Conservation (phyloP, 2,329 filamentous ascomycete species). For the Septoria linicola region DNA sequence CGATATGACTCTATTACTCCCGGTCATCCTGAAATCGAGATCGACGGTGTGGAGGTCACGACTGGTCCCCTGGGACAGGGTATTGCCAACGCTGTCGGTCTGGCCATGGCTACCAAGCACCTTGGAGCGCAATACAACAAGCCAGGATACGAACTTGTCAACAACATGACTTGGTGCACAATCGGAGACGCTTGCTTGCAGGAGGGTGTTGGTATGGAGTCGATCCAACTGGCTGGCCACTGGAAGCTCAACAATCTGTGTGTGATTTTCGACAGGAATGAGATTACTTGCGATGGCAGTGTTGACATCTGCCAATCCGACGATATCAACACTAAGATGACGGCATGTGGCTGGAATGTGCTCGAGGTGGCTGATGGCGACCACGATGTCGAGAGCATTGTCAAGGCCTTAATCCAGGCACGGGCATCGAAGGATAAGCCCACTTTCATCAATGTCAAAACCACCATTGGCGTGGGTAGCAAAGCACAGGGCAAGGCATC, state of each 20-base stretch:
- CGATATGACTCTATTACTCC: constrained; percentile 52
- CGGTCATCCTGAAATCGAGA: constrained; percentile 55
- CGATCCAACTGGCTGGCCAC: constrained; percentile 58
- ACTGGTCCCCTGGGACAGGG: constrained; percentile 61
- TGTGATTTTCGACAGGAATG: constrained; percentile 61
- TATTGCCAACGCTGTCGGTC: constrained; percentile 59
- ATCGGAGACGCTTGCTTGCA: constrained; percentile 59
- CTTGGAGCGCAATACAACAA: constrained; percentile 56
- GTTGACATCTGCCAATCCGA: constrained; percentile 54
- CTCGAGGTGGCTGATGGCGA: constrained; percentile 56
- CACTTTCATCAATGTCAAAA: constrained; percentile 58
- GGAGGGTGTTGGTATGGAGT: constrained; percentile 59
- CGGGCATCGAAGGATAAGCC: constrained; percentile 45
- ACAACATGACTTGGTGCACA: constrained; percentile 57
- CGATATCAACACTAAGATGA: constrained; percentile 59
- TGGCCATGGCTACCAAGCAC: constrained; percentile 59
- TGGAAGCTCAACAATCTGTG: constrained; percentile 56
- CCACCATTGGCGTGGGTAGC: constrained; percentile 56
- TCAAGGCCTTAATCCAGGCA: constrained; percentile 46
- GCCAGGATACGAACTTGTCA: constrained; percentile 49
- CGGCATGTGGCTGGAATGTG: constrained; percentile 56
- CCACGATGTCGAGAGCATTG: constrained; percentile 52
- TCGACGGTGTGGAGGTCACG: constrained; percentile 59
- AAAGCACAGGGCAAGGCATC: constrained; percentile 52
- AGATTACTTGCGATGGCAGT: constrained; percentile 58